A percentile compares a stretch with the other conserved stretches of the same genome.
These are phyloP conservation scores for Suillus cothurnatus DNA, from an alignment of 768 basidiomycete species.

Conservation along the genomic window DNA sequence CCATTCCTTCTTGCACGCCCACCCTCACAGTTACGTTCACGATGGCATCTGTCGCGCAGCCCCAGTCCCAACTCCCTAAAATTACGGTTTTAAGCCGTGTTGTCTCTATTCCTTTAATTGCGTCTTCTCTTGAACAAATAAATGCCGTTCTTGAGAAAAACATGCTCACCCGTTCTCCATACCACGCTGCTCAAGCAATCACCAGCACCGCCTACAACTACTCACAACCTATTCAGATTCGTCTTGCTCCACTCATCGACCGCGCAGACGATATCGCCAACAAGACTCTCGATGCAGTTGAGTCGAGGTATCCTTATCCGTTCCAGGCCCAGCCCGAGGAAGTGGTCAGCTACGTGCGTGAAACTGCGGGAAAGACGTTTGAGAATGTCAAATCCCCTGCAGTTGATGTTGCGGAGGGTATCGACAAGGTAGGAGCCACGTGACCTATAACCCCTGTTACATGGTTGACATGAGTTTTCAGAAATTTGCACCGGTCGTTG, in stretches of 20 bases:
- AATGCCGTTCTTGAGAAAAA: constrained; percentile 62
- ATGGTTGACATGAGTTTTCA: constrained; percentile 26
- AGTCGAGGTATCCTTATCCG: constrained; percentile 73
- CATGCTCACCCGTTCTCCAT: constrained; percentile 62
- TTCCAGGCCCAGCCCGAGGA: constrained; percentile 78
- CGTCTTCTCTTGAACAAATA: constrained; percentile 60
- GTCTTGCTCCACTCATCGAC: constrained; percentile 65
- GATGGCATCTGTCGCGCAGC: constrained; percentile 41
- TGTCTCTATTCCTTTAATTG: constrained; percentile 73
- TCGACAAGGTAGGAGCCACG: constrained; percentile 64
- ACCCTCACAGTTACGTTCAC: background rate
- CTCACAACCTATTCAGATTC: constrained; percentile 65
- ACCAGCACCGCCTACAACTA: constrained; percentile 60
- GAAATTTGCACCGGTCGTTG: constrained; percentile 75
- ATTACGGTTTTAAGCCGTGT: constrained; percentile 65
- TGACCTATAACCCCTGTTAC: constrained; percentile 17
- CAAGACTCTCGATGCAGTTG: constrained; percentile 73
- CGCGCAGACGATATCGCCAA: constrained; percentile 69
- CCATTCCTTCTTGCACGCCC: constrained; percentile 1
- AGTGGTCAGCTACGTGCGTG: constrained; percentile 59
- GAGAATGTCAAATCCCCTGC: constrained; percentile 71
- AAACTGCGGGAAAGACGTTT: constrained; percentile 61
- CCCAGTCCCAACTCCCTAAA: constrained; percentile 44
- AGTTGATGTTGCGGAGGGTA: constrained; percentile 59
- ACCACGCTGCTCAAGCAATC: constrained; percentile 63